phyloP scores from a whole-genome alignment of 768 basidiomycete species.

The Ramaria rubella region DNA sequence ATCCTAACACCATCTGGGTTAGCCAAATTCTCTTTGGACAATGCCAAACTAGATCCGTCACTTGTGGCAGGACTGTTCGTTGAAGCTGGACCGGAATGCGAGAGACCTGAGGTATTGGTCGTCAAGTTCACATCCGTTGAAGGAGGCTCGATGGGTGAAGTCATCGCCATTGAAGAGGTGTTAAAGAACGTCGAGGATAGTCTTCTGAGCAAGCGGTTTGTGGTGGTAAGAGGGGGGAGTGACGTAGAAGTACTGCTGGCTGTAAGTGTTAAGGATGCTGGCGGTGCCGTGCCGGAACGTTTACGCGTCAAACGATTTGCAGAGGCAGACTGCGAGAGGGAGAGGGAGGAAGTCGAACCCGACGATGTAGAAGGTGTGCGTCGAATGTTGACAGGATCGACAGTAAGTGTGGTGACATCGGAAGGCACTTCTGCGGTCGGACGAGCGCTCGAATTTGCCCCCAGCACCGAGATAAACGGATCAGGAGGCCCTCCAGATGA shows the following conservation, averaged over 20 bases:
- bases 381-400: not conserved
- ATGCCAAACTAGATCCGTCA: not conserved
- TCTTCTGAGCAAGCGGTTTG: slow-evolving; percentile 4
- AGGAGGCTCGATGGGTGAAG: not conserved
- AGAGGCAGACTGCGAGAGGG: slow-evolving; percentile 1
- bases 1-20: not conserved
- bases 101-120: not conserved
- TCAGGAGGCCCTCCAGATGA: not conserved
- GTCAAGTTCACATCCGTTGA: not conserved
- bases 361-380: not conserved
- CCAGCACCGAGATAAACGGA: not conserved
- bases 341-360: slow-evolving; percentile 5
- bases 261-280: not conserved
- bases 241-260: not conserved
- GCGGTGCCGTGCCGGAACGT: not conserved
- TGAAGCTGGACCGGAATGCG: not conserved
- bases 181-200: slow-evolving; percentile 10
- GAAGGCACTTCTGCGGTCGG: not conserved
- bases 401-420: not conserved
- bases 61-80: slow-evolving; percentile 2
- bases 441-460: not conserved
- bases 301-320: not conserved
- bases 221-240: not conserved
- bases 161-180: not conserved
- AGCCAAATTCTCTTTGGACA: slow-evolving; percentile 3